These are phyloP conservation scores for Wickerhamomyces strasburgensis DNA, from an alignment of 805 yeast species.

Conservation along the genomic window DNA sequence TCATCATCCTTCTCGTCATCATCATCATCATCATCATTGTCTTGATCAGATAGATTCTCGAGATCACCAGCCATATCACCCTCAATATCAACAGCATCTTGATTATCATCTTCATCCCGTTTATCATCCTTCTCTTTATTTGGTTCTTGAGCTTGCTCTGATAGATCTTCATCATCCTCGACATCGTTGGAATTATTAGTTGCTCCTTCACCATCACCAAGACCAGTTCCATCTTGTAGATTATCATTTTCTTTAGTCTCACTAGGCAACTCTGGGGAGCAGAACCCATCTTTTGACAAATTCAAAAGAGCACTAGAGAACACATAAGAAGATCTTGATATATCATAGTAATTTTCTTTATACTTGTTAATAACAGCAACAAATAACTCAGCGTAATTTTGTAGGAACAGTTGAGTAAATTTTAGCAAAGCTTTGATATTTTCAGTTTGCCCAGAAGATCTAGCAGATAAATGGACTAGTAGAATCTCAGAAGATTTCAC, in stretches of 20 bases:
- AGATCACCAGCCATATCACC: slow-evolving; percentile 96
- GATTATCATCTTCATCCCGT: slow-evolving; percentile 67
- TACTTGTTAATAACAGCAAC: slow-evolving; percentile 38
- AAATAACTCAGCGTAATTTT: slow-evolving; percentile 52
- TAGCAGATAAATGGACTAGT: slow-evolving; percentile 31
- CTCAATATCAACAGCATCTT: slow-evolving; percentile 89
- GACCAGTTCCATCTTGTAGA: slow-evolving; percentile 80
- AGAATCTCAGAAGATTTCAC: slow-evolving; percentile 31
- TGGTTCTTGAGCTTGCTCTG: slow-evolving; percentile 63
- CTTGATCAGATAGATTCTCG: slow-evolving; percentile 74
- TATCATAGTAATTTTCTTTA: slow-evolving; percentile 43
- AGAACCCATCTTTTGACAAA: slow-evolving; percentile 79
- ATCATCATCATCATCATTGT: slow-evolving; percentile 50
- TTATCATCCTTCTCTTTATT: slow-evolving; percentile 68
- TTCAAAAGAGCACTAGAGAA: slow-evolving; percentile 51
- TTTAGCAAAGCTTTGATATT: slow-evolving; percentile 44
- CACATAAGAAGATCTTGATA: slow-evolving; percentile 58
- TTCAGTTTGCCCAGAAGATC: slow-evolving; percentile 34
- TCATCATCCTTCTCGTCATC: slow-evolving; percentile 48
- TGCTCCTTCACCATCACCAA: slow-evolving; percentile 92
- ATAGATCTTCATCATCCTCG: slow-evolving; percentile 86
- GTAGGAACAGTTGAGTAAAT: slow-evolving; percentile 58
- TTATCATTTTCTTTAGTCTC: slow-evolving; percentile 60
- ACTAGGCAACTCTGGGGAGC: slow-evolving; percentile 78
- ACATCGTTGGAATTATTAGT: slow-evolving; percentile 75